Conservation (phyloP, 345 rosid genomes). For the Gossypium rotundifolium region DNA sequence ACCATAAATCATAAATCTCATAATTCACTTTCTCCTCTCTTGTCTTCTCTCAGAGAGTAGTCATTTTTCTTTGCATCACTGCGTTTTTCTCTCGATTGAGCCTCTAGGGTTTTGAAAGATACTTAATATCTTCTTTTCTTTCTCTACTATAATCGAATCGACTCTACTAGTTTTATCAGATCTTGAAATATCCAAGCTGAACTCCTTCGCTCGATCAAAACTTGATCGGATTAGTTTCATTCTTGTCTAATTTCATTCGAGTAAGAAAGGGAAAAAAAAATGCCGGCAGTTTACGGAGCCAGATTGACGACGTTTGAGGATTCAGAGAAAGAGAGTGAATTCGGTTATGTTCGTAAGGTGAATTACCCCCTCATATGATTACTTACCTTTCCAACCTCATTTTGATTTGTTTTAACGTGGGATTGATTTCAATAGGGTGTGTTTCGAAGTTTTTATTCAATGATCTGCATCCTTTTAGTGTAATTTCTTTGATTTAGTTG, state of each 20-base stretch:
- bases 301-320: constrained; percentile 93
- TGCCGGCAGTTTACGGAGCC: constrained; percentile 82
- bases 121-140: background rate
- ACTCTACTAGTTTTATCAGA: constrained; percentile 21
- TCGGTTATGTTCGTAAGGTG: constrained; percentile 98
- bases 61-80: background rate
- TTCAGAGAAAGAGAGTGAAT: constrained; percentile 96
- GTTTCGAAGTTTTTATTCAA: constrained; percentile 12
- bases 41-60: background rate
- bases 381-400: background rate
- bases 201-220: constrained; percentile 5
- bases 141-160: background rate
- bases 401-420: background rate
- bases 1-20: background rate
- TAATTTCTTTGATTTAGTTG: background rate
- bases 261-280: constrained; percentile 21
- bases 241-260: background rate
- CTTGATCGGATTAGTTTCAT: constrained; percentile 11
- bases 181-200: constrained; percentile 23
- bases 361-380: background rate
- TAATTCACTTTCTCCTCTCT: background rate
- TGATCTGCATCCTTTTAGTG: background rate
- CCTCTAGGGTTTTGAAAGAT: constrained; percentile 20
- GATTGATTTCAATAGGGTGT: background rate
- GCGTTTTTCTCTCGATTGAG: constrained; percentile 6